phyloP scores from a whole-genome alignment of 495 filamentous ascomycete species.

The Hypoxylon rickii region DNA sequence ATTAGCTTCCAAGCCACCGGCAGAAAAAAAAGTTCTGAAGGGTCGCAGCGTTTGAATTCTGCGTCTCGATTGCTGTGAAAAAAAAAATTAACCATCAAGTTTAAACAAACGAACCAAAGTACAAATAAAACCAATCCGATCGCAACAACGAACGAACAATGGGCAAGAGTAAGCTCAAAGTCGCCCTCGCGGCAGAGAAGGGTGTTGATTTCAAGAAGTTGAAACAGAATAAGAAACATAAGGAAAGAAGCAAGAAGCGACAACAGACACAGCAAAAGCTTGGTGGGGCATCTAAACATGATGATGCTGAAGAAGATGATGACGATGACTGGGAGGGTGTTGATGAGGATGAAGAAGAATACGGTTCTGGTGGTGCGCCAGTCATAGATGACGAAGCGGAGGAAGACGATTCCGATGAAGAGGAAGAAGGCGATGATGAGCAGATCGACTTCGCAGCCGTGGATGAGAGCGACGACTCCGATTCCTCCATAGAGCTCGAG shows the following conservation, averaged over 20 bases:
- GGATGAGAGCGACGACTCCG: conserved; percentile 40
- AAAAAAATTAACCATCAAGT: conserved; percentile 19
- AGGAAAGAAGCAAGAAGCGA: conserved; percentile 59
- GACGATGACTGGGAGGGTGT: conserved; percentile 50
- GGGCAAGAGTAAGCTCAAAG: conserved; percentile 64
- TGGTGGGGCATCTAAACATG: conserved; percentile 42
- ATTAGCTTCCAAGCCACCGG: conserved; percentile 9
- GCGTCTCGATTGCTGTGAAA: not conserved
- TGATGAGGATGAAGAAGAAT: conserved; percentile 49
- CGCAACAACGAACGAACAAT: conserved; percentile 36
- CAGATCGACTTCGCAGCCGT: conserved; percentile 33
- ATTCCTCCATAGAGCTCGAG: conserved; percentile 45
- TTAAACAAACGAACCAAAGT: conserved; percentile 2
- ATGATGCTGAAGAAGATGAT: conserved; percentile 43
- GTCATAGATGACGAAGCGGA: conserved; percentile 17
- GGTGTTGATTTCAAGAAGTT: conserved; percentile 70
- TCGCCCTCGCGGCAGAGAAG: conserved; percentile 69
- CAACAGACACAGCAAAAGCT: conserved; percentile 46
- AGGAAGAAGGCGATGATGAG: conserved; percentile 19
- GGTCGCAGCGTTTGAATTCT: conserved; percentile 18
- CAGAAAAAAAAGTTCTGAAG: conserved; percentile 36
- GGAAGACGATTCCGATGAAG: conserved; percentile 20
- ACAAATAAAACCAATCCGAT: conserved; percentile 11
- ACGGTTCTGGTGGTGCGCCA: conserved; percentile 29
- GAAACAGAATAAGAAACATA: conserved; percentile 57